These are phyloP conservation scores for Symbiodinium pilosum DNA, from an alignment of 73 alveolate species.

Conservation along the genomic window DNA sequence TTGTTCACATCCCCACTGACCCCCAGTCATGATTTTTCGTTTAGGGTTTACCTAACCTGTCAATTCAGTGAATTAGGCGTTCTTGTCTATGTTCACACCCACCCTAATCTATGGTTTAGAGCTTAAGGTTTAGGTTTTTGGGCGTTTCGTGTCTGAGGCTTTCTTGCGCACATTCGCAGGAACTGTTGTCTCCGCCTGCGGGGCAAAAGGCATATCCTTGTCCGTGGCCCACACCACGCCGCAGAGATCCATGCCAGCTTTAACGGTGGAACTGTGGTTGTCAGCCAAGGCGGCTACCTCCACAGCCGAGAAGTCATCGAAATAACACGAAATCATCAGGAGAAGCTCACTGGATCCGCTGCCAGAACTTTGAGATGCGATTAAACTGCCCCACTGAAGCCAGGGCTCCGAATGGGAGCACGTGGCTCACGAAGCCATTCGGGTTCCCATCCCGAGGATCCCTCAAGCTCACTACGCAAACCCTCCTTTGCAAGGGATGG, in stretches of 20 bases:
- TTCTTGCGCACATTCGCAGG: no score
- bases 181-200: background rate
- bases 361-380: background rate
- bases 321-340: background rate
- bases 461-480: no score
- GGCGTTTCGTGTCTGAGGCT: no score
- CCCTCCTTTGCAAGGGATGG: no score
- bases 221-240: background rate
- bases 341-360: background rate
- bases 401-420: background rate
- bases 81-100: no score
- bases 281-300: background rate
- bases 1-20: no score
- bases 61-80: no score
- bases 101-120: no score
- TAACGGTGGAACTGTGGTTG: background rate
- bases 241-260: background rate
- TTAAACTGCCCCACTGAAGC: background rate
- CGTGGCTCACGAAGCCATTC: background rate
- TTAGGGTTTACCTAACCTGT: no score
- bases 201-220: background rate
- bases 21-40: no score
- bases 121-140: no score
- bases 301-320: background rate
- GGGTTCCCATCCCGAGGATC: background rate